Conservation (phyloP, 2,329 filamentous ascomycete genomes). For the Aspergillus sp. region DNA sequence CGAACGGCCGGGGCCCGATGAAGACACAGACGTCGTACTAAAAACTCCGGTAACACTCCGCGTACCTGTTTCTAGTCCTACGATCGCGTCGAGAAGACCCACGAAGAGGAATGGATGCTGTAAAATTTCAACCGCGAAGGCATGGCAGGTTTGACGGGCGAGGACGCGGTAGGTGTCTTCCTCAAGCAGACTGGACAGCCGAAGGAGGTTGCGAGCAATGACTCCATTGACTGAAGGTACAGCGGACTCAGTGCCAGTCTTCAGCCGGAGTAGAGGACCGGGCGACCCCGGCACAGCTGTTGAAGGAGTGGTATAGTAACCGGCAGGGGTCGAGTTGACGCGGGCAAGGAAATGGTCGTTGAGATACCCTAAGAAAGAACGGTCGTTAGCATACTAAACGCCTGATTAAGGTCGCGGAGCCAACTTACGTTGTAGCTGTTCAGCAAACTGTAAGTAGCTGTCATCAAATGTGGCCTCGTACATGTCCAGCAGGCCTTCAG, state of each 20-base stretch:
- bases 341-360: conserved; percentile 77
- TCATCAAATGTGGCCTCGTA: conserved; percentile 83
- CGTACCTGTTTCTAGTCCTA: conserved; percentile 73
- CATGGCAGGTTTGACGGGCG: conserved; percentile 75
- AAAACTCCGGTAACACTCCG: conserved; percentile 62
- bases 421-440: conserved; percentile 72
- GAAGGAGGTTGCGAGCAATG: conserved; percentile 84
- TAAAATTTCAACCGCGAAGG: conserved; percentile 88
- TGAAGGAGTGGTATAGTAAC: conserved; percentile 48
- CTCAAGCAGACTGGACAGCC: conserved; percentile 71
- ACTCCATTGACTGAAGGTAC: conserved; percentile 89
- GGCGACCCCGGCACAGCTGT: conserved; percentile 64
- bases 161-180: conserved; percentile 66
- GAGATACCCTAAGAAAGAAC: conserved; percentile 63
- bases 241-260: conserved; percentile 92
- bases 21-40: conserved; percentile 37
- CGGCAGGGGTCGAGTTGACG: conserved; percentile 43
- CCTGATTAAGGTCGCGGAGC: background rate
- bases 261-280: conserved; percentile 74
- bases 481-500: conserved; percentile 79
- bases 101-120: conserved; percentile 94
- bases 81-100: conserved; percentile 75
- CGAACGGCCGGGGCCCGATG: conserved; percentile 11
- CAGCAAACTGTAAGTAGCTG: conserved; percentile 77
- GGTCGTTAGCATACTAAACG: conserved; percentile 15